phyloP scores from a whole-genome alignment of 2,329 filamentous ascomycete genomes.

The Westerdykella sp. region DNA sequence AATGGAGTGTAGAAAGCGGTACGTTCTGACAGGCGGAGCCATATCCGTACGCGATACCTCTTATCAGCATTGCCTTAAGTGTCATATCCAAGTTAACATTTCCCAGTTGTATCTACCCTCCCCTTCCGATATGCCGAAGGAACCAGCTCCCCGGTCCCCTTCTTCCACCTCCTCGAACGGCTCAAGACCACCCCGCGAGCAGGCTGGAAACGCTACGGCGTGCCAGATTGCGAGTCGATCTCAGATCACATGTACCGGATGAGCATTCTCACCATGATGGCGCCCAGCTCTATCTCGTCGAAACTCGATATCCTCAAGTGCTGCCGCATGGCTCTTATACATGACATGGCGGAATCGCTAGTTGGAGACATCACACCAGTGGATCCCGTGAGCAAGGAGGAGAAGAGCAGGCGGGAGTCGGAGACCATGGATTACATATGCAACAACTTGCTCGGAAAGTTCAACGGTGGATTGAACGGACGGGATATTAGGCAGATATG shows the following conservation, averaged over 20 bases:
- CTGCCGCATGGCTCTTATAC: conserved; percentile 90
- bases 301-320: conserved; percentile 74
- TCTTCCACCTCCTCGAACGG: conserved; percentile 90
- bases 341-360: conserved; percentile 94
- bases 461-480: conserved; percentile 65
- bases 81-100: conserved; percentile 2
- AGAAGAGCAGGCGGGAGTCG: conserved; percentile 83
- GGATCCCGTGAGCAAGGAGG: conserved; percentile 74
- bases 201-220: conserved; percentile 86
- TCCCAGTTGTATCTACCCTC: conserved; percentile 58
- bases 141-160: conserved; percentile 70
- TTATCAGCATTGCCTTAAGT: not conserved
- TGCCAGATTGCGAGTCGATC: conserved; percentile 75
- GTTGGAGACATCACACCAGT: conserved; percentile 96
- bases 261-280: conserved; percentile 91
- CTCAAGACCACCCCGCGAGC: conserved; percentile 96
- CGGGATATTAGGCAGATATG: conserved; percentile 71
- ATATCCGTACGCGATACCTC: conserved; percentile 28
- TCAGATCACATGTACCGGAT: conserved; percentile 99
- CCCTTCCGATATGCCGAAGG: conserved; percentile 52
- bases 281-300: conserved; percentile 64
- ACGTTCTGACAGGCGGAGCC: conserved; percentile 30
- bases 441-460: conserved; percentile 62
- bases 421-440: conserved; percentile 91
- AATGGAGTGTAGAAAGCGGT: conserved; percentile 44